Conservation (phyloP, 768 basidiomycete genomes). For the Lyophyllum atratum region DNA sequence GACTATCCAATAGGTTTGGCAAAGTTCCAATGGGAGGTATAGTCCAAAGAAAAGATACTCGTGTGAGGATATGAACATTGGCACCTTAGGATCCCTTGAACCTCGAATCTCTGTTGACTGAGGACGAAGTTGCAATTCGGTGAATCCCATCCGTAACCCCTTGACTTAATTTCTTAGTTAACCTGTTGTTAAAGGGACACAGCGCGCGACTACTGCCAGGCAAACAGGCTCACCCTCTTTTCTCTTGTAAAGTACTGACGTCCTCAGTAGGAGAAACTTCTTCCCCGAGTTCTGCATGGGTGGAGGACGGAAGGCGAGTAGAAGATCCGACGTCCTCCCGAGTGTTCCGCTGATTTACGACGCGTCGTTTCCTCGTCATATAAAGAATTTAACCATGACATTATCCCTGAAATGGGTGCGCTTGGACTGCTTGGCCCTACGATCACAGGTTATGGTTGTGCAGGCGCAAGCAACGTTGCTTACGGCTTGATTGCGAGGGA, state of each 20-base stretch:
- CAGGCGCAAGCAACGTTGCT: conserved; percentile 87
- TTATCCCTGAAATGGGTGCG: conserved; percentile 90
- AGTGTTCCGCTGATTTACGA: background rate
- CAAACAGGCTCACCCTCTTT: conserved; percentile 25
- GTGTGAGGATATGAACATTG: background rate
- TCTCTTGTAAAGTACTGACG: background rate
- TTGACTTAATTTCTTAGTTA: conserved; percentile 1
- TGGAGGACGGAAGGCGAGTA: conserved; percentile 83
- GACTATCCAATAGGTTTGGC: conserved; percentile 30
- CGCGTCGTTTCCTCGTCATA: background rate
- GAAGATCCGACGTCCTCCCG: background rate
- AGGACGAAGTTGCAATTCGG: conserved; percentile 91
- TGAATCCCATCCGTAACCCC: conserved; percentile 30
- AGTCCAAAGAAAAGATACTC: background rate
- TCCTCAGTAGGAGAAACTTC: conserved; percentile 66
- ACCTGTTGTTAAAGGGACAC: conserved; percentile 58
- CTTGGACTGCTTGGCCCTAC: conserved; percentile 91
- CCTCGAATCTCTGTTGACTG: conserved; percentile 77
- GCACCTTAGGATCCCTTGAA: conserved; percentile 75
- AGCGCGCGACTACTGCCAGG: conserved; percentile 80
- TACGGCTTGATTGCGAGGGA: conserved; percentile 95
- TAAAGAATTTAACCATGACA: conserved; percentile 72
- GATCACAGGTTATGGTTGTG: conserved; percentile 92
- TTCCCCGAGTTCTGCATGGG: conserved; percentile 86
- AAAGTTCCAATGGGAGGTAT: conserved; percentile 49